Percentiles rank a stretch among this genome's conserved stretches.
These are phyloP conservation scores for Penicillium malachiteum DNA, from an alignment of 495 filamentous ascomycete species.

Conservation along the genomic window DNA sequence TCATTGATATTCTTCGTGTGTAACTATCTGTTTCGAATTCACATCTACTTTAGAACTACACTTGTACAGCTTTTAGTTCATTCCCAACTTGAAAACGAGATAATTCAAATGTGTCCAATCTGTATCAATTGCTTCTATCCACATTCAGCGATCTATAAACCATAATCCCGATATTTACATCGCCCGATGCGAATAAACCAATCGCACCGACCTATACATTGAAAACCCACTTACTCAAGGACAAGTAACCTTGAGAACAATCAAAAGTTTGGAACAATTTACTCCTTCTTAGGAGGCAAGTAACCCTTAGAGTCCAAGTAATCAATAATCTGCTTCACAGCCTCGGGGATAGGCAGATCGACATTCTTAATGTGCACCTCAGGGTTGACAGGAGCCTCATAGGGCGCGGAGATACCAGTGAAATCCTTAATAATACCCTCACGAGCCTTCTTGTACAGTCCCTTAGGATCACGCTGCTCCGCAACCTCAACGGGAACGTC, in stretches of 20 bases:
- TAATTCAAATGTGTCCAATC: too few species aligned
- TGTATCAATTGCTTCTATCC: neutral
- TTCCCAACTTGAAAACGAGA: too few species aligned
- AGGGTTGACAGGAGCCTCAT: constrained; percentile 82
- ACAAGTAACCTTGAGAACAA: neutral
- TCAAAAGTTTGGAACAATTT: constrained; percentile 1
- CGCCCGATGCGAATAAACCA: neutral
- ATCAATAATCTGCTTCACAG: constrained; percentile 75
- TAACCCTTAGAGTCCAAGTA: constrained; percentile 70
- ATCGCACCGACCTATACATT: neutral
- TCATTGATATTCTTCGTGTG: neutral
- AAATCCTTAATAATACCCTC: constrained; percentile 95
- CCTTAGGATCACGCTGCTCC: constrained; percentile 96
- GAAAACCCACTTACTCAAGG: neutral
- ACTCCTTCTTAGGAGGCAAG: constrained; percentile 52
- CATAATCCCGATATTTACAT: constrained; percentile 1
- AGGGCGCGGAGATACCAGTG: constrained; percentile 87
- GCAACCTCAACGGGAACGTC: constrained; percentile 86
- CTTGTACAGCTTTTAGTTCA: neutral
- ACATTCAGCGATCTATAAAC: constrained; percentile 15
- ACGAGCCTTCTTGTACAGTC: constrained; percentile 93
- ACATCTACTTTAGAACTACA: neutral
- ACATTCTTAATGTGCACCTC: constrained; percentile 80
- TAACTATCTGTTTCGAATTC: neutral
- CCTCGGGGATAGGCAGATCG: constrained; percentile 75